Conservation (phyloP, 106 monocot genomes). For the Triglochin maritima region DNA sequence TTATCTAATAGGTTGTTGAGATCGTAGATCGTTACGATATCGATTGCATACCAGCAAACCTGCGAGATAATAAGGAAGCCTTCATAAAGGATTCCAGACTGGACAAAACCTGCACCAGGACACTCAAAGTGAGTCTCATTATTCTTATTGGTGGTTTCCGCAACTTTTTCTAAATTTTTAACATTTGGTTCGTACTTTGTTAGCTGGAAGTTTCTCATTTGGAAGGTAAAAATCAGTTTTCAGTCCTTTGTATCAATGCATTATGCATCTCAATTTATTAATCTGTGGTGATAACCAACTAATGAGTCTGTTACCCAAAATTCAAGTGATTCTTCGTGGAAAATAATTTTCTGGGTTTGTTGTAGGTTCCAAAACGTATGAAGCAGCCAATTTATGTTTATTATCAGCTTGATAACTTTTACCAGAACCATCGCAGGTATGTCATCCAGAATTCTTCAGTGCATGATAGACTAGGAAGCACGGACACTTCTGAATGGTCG, state of each 20-base stretch:
- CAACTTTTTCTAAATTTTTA: background rate
- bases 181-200: no score
- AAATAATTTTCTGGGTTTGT: background rate
- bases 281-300: no score
- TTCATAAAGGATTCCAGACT: constrained; percentile 40
- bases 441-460: background rate
- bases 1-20: constrained; percentile 57
- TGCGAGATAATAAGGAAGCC: constrained; percentile 25
- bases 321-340: no score
- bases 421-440: constrained; percentile 36
- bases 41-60: constrained; percentile 34
- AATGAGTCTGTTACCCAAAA: no score
- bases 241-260: no score
- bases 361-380: constrained; percentile 24
- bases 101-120: constrained; percentile 45
- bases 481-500: no score
- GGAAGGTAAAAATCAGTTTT: no score
- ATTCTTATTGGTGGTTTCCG: background rate
- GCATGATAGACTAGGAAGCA: no score
- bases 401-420: constrained; percentile 29
- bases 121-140: constrained; percentile 31
- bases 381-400: constrained; percentile 22
- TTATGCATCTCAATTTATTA: no score
- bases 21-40: constrained; percentile 66
- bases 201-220: no score